A percentile compares a stretch with the other conserved stretches of the same genome.
These are phyloP conservation scores for Ceratocystis colombiana DNA, from an alignment of 2,329 filamentous ascomycete genomes.

Conservation along the genomic window DNA sequence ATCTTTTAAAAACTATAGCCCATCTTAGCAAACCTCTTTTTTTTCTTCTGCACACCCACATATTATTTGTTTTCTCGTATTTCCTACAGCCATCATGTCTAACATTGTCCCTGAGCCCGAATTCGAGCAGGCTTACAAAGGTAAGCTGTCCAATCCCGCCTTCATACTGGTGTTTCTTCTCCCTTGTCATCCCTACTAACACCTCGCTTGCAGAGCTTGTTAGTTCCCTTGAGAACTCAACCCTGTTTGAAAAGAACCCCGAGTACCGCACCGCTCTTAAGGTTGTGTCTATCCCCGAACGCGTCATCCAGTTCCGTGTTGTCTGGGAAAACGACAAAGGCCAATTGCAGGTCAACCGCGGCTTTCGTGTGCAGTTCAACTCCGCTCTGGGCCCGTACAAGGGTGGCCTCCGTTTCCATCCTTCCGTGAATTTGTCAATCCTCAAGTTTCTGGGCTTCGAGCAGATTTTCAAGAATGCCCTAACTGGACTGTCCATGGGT, in stretches of 20 bases:
- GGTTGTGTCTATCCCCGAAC: constrained; percentile 84
- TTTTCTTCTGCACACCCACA: background rate
- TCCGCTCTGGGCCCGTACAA: constrained; percentile 95
- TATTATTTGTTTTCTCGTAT: background rate
- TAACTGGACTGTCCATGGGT: constrained; percentile 80
- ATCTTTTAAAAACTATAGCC: constrained; percentile 2
- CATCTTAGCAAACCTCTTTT: background rate
- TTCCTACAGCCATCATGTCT: constrained; percentile 50
- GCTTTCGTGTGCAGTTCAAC: constrained; percentile 97
- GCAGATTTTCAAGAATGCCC: constrained; percentile 99
- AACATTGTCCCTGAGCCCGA: constrained; percentile 83
- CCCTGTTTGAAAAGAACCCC: constrained; percentile 85
- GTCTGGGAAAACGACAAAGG: constrained; percentile 94
- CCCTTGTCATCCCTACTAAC: background rate
- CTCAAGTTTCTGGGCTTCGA: constrained; percentile 98
- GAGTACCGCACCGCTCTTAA: constrained; percentile 87
- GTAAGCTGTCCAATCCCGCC: constrained; percentile 39
- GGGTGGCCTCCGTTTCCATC: constrained; percentile 91
- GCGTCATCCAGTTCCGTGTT: constrained; percentile 93
- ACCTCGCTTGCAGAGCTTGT: constrained; percentile 59
- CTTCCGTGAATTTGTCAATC: constrained; percentile 67
- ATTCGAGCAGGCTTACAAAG: constrained; percentile 97
- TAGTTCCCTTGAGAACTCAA: constrained; percentile 87
- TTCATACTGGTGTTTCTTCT: background rate
- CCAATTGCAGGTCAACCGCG: constrained; percentile 81